Evolutionary conservation across 495 filamentous ascomycete species (phyloP), one percentile per base, ranked within the genome.

Genomic region (Penicillium bovifimosum): DNA sequence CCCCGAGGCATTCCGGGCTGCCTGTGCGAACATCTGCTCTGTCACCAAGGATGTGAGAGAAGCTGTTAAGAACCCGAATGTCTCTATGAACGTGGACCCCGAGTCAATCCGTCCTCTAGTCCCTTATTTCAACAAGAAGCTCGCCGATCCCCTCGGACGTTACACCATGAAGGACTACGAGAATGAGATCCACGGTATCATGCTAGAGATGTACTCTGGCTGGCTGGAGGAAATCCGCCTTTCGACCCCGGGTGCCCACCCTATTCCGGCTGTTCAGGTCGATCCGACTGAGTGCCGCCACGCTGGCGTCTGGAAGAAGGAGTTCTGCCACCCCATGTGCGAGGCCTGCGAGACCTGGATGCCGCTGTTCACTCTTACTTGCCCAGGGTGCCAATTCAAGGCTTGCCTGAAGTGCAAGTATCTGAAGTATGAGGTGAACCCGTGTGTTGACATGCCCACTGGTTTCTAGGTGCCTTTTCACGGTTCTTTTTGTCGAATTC

Each of bases 351-450:
- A 60, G 41, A 45, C 61, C 6, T 72, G 63, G 61, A 58, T 40
- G 54, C 72, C 72, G 0, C 53, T 72, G 6, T 73, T 57, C 18
- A 57, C 55, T 9, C 49, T 72, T 8, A 62, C 47, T 1, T 75
- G 72, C 40, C 61, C 66, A 1, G 55, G 55, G 7, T 73, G 72
- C 47, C 64, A 66, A 9, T 24, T 52, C 6, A 61, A 59, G 52
- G 65, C 59, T 9, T 73, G 70, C 38, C 55, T 72, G 7, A 44
- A 56, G 11, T 73, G 70, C 52, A 73, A 67, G 53, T 75, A 66
- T 41, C 20, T 2, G 20, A 73, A 67, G 53, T 75, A 66, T 41
- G 2, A 24, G 20, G 20, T 24, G 20, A 4, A 4, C 20, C 20
- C 4, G 20, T 4, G 20, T 24, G 20, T 4, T 24, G 2, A 24